Base-by-base conservation (phyloP, 2,329 filamentous ascomycete species). In the Penicillium sp. region DNA sequence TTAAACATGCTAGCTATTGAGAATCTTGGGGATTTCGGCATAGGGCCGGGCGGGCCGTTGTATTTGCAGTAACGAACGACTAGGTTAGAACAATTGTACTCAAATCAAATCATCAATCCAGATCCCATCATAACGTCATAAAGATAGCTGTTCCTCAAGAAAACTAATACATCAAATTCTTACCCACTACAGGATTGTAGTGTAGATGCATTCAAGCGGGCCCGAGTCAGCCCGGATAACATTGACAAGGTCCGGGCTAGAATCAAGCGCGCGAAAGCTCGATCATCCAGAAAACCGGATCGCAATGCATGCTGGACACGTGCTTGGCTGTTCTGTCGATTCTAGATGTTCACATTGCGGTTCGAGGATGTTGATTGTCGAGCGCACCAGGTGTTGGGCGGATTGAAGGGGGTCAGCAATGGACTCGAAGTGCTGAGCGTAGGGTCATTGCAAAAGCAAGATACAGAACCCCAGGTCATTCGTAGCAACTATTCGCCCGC, bases 61-160 rank as follows among this genome's bases (percentile, higher is more conserved):
- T 40, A 54, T 50, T 55, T 41, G 44, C 42, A 54, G 47, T 58
- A 64, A 58, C 8, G 61, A 64, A 42, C n/a, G 61, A 40, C 56
- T 62, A 54, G 54, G 57, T 47, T 63, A 55, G 54, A 59, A 49
- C 50, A 57, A 39, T 32, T 56, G 41, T 54, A 45, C 47, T 51
- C 41, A 54, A 56, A 23, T 35, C 47, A 55, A 56, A 51, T 60
- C 58, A 58, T 61, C 41, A 60, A 56, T 63, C 55, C 51, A 53
- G 49, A 26, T 51, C 53, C 53, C 48, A 52, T 64, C 53, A 50
- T 54, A 61, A 60, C 53, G 55, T 64, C 61, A 53, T 64, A 36
- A 61, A 53, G 32, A 58, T 59, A 56, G 56, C 57, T 46, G 41
- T 56, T 53, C 49, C 50, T 51, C 44, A 47, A 52, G 46, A 38